Evolutionary conservation across 2,329 filamentous ascomycete genomes (phyloP).

Genomic region (Metarhizium brunneum): DNA sequence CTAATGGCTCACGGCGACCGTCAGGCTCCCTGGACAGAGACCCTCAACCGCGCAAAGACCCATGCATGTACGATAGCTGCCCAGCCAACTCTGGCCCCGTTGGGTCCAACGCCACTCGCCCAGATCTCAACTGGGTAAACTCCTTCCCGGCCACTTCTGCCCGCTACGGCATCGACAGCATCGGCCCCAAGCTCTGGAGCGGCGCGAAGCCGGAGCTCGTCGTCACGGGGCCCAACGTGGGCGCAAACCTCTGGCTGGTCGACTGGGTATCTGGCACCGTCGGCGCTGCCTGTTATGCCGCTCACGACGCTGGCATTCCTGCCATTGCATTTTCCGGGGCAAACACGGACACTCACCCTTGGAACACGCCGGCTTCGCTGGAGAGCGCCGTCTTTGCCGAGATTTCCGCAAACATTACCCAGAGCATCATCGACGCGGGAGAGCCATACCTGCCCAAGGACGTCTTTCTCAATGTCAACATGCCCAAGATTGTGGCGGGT

Average conservation of each 20-base stretch:
- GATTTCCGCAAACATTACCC: conserved; percentile 48
- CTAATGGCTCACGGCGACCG: conserved; percentile 16
- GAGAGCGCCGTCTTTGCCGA: conserved; percentile 55
- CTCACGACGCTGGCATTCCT: conserved; percentile 44
- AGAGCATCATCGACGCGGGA: conserved; percentile 43
- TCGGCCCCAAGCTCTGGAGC: conserved; percentile 43
- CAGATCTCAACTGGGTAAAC: conserved; percentile 63
- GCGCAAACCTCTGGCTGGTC: conserved; percentile 30
- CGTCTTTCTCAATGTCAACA: conserved; percentile 62
- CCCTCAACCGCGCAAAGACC: conserved; percentile 34
- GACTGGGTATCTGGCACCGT: conserved; percentile 27
- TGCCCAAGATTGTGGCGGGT: conserved; percentile 36
- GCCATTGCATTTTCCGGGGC: conserved; percentile 59
- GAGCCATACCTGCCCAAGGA: conserved; percentile 53
- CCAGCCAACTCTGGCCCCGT: conserved; percentile 43
- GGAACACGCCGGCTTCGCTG: conserved; percentile 43
- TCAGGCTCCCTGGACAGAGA: conserved; percentile 35
- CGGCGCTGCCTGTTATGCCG: conserved; percentile 54
- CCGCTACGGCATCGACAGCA: conserved; percentile 49
- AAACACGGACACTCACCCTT: conserved; percentile 40
- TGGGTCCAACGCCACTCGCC: conserved; percentile 46
- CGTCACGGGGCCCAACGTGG: conserved; percentile 41
- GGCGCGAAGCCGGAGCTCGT: conserved; percentile 21
- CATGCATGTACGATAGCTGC: conserved; percentile 57
- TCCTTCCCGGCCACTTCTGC: conserved; percentile 58